Percentiles rank a stretch among this genome's conserved stretches.
These are phyloP conservation scores for Castanea crenata DNA, from an alignment of 306 rosid species.

Conservation along the genomic window DNA sequence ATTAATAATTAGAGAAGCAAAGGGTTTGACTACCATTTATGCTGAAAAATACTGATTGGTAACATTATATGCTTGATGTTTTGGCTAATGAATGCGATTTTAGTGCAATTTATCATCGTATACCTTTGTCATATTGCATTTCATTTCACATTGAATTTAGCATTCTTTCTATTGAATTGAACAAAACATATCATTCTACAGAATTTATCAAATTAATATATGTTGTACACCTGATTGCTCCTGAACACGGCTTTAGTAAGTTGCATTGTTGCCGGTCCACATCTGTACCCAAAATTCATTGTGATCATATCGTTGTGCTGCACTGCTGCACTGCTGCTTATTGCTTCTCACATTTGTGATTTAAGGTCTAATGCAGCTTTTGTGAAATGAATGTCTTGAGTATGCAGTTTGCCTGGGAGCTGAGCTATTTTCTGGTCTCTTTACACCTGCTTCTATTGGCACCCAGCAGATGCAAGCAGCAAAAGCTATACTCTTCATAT, in stretches of 20 bases:
- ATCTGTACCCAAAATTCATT: not conserved
- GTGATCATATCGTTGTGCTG: not conserved
- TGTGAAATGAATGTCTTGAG: not conserved
- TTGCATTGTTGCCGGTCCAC: not conserved
- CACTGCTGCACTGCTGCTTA: not conserved
- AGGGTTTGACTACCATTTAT: not conserved
- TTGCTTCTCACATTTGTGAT: not conserved
- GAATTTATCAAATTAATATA: not conserved
- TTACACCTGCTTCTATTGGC: not conserved
- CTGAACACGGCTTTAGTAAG: not conserved
- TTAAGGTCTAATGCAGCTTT: not conserved
- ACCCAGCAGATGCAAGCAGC: no score
- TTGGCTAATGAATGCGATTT: not conserved
- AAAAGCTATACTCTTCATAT: slow-evolving; percentile 4
- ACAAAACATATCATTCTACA: not conserved
- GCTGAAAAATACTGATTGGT: not conserved
- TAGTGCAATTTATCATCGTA: not conserved
- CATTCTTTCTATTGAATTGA: not conserved
- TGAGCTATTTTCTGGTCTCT: not conserved
- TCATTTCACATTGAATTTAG: not conserved
- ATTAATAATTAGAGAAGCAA: slow-evolving; percentile 6
- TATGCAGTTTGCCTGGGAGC: not conserved
- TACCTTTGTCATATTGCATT: not conserved
- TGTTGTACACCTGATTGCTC: not conserved
- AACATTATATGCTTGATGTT: not conserved